phyloP scores from a whole-genome alignment of 2,329 filamentous ascomycete genomes.

The Colletotrichum scovillei region DNA sequence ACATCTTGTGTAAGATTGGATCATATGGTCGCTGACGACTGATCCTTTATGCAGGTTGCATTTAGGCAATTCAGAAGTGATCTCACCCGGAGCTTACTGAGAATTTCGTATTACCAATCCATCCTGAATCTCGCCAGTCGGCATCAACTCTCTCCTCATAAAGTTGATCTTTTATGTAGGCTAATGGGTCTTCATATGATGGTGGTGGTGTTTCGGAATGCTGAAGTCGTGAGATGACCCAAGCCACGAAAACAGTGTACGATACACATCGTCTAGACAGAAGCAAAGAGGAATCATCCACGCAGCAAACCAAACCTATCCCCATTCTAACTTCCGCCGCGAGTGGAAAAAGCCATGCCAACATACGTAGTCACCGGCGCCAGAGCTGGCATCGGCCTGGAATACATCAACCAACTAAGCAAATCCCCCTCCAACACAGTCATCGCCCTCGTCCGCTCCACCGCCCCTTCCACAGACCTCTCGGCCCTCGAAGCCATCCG shows the following conservation, averaged over 20 bases:
- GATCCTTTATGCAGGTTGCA: neutral
- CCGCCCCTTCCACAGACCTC: slow-evolving; percentile 6
- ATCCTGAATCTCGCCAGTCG: neutral
- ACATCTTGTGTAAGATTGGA: neutral
- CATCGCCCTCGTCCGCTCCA: slow-evolving; percentile 51
- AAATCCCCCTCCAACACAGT: slow-evolving; percentile 47
- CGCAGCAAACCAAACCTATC: neutral
- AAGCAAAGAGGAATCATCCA: neutral
- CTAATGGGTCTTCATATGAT: neutral
- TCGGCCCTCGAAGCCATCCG: slow-evolving; percentile 12
- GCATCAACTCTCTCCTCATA: neutral
- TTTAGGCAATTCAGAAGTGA: neutral
- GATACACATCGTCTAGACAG: neutral
- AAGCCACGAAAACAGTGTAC: neutral
- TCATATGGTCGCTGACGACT: neutral
- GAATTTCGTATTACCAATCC: neutral
- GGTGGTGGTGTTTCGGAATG: neutral
- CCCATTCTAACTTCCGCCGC: neutral
- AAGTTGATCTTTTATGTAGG: neutral
- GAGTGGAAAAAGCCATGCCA: slow-evolving; percentile 39
- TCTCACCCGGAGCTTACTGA: neutral
- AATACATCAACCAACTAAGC: slow-evolving; percentile 45
- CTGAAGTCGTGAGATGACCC: neutral
- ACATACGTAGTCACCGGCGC: slow-evolving; percentile 48
- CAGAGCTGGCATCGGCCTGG: slow-evolving; percentile 44